Evolutionary conservation across 345 rosid genomes (phyloP).

Genomic region (Eucalyptus tenuipes): DNA sequence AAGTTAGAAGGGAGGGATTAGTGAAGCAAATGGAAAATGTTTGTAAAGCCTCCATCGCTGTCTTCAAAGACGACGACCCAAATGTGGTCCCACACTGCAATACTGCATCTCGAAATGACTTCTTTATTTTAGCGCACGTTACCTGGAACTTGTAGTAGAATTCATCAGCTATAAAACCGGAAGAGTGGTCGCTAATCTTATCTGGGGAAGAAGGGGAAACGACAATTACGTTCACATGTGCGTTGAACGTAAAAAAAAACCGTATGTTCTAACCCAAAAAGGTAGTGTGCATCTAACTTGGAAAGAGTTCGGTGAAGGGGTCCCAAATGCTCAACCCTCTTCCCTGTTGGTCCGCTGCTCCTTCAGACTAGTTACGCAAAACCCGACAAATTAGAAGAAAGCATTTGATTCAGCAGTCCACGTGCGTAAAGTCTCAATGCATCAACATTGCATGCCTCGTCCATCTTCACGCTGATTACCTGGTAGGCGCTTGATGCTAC

Average conservation of each 20-base stretch:
- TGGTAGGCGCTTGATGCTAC: constrained; percentile 8
- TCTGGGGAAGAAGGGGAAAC: not conserved
- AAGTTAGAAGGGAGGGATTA: not conserved
- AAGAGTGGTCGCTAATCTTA: not conserved
- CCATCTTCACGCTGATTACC: not conserved
- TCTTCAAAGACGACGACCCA: not conserved
- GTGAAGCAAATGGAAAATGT: not conserved
- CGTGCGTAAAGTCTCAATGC: not conserved
- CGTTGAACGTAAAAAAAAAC: not conserved
- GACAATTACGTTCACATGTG: not conserved
- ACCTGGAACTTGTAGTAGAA: constrained; percentile 27
- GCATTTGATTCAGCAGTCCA: not conserved
- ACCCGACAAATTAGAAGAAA: not conserved
- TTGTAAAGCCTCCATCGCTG: not conserved
- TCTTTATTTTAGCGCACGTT: not conserved
- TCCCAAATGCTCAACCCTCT: constrained; percentile 3
- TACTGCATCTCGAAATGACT: not conserved
- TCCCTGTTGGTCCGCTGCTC: constrained; percentile 4
- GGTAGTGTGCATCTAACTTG: not conserved
- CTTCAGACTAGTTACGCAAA: constrained; percentile 1
- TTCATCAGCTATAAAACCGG: constrained; percentile 24
- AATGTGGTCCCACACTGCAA: not conserved
- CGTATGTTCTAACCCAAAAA: not conserved
- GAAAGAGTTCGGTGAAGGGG: not conserved
- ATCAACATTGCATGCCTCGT: not conserved